phyloP scores from a whole-genome alignment of 139 green algal species.

The Chlorella sp. region DNA sequence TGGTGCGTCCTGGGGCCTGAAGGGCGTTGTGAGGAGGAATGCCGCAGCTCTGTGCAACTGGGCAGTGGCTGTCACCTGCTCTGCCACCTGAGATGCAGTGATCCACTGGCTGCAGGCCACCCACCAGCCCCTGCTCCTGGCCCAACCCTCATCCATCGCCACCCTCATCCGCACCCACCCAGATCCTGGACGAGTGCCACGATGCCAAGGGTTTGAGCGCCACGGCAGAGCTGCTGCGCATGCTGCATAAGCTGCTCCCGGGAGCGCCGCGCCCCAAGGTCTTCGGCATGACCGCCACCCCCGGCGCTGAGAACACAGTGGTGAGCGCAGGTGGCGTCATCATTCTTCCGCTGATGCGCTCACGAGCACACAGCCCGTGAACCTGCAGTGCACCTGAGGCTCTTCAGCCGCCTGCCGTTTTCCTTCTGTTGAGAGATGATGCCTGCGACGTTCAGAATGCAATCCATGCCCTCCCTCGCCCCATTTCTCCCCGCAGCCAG shows the following conservation, averaged over 20 bases:
- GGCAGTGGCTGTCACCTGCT: no score
- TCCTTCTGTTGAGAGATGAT: no score
- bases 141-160: not conserved
- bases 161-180: not conserved
- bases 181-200: conserved; percentile 7
- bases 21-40: no score
- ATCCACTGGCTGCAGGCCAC: not conserved
- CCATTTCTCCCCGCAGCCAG: not conserved
- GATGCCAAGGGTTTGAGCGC: not conserved
- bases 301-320: not conserved
- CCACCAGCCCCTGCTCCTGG: not conserved
- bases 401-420: no score
- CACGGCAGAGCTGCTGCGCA: not conserved
- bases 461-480: not conserved
- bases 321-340: not conserved
- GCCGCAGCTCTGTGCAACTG: no score
- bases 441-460: no score
- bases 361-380: no score
- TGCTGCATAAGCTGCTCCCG: not conserved
- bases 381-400: no score
- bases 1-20: no score
- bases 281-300: conserved; percentile 3
- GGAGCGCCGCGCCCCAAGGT: not conserved
- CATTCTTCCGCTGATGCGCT: no score
- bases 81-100: not conserved